Base-by-base conservation (phyloP, 2,329 filamentous ascomycete genomes). In the Fusarium robinianum region DNA sequence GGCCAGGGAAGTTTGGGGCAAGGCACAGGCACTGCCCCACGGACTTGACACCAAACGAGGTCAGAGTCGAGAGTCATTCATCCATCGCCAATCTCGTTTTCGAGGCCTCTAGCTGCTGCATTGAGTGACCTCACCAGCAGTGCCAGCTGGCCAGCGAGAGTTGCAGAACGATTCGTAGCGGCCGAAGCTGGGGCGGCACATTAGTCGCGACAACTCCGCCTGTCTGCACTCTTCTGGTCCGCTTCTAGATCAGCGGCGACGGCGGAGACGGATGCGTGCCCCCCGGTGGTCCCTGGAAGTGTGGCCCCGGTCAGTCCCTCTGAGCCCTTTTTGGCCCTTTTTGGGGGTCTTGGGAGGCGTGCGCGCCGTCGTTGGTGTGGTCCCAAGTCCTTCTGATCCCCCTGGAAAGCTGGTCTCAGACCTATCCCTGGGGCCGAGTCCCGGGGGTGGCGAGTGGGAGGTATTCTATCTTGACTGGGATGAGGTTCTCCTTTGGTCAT, bases 191-290 rank as follows among this genome's bases (percentile, higher is more conserved):
- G 49, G 55, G 48, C 51, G 53, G 52, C 51, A 56, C 57, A 60
- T 60, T 60, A 57, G 55, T 59, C 57, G 57, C 39, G 41, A 46
- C 22, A 19, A 41, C 58, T 57, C 51, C 49, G 51, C 53, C 27
- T 42, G 49, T 55, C 57, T 58, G 53, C 54, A 58, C 51, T 48
- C 59, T 62, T 62, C 60, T 62, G 60, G 60, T 42, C 46, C 51
- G 59, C 58, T 62, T 62, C 60, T 61, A 62, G 60, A 62, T 62
- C 59, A 60, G 59, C 57, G 45, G 51, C 51, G 53, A 36, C 53
- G 57, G 51, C 49, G 53, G 51, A n/a, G n/a, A 57, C 58, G 57
- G 59, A 46, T 51, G 52, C 44, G 37, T 47, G 31, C 41, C n/a
- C n/a, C n/a, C n/a, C n/a, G n/a, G 42, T 42, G 51, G 38, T 17